Evolutionary conservation across 331 rosid genomes (phyloP).

Genomic region (Acacia concinna): DNA sequence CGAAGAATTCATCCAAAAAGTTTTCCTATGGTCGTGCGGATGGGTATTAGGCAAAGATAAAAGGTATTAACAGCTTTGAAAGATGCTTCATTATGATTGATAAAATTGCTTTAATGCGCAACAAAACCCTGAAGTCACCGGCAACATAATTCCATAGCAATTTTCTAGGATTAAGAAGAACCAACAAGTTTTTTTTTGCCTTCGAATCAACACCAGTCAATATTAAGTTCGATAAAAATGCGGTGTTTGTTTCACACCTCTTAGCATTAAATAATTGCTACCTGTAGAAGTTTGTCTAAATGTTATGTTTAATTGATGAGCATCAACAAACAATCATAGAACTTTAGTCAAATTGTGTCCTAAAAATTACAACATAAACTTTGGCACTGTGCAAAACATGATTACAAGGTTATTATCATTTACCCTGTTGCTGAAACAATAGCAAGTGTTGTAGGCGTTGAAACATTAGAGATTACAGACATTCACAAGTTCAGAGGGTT

Average conservation of each 20-base stretch:
- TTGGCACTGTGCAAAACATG: background rate
- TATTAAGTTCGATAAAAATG: background rate
- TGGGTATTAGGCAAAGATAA: no score
- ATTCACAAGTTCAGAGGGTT: conserved; percentile 16
- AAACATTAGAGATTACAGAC: conserved; percentile 25
- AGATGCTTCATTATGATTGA: background rate
- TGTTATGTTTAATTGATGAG: background rate
- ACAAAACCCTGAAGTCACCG: no score
- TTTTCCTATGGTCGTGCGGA: no score
- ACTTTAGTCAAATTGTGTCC: background rate
- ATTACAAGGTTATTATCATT: background rate
- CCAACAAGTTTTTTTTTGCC: no score
- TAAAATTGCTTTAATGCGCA: background rate
- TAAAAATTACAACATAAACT: background rate
- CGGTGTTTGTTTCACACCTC: background rate
- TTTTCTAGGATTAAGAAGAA: no score
- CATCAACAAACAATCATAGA: background rate
- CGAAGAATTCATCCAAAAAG: background rate
- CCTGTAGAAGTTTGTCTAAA: background rate
- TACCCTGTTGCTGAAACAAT: conserved; percentile 2
- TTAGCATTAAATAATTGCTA: background rate
- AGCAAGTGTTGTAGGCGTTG: conserved; percentile 8
- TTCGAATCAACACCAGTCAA: background rate
- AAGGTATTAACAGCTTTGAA: background rate
- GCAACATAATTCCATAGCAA: no score